Percentiles rank a stretch among this genome's conserved stretches.
Conservation (phyloP, 192 early-diverging fungal genomes). For the Coemansia sp. region DNA sequence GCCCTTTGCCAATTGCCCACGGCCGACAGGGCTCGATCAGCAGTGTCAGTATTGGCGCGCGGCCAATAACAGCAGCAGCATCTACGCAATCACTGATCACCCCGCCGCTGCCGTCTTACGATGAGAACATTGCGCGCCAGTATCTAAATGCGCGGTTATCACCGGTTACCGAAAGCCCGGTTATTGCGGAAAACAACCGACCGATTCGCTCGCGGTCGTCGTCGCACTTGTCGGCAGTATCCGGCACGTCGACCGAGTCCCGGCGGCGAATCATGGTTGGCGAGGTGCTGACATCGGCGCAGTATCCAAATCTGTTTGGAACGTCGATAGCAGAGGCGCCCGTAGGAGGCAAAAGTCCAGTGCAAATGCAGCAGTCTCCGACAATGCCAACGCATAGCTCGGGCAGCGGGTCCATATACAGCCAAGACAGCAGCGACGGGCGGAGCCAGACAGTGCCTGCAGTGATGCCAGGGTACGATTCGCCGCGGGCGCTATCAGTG, state of each 20-base stretch:
- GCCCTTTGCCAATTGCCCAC: slow-evolving; percentile 7
- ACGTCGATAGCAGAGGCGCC: slow-evolving; percentile 15
- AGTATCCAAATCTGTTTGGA: slow-evolving; percentile 46
- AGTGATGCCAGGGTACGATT: slow-evolving; percentile 1
- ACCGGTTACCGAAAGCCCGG: slow-evolving; percentile 42
- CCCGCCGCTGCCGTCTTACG: slow-evolving; percentile 4
- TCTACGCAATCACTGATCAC: slow-evolving; percentile 29
- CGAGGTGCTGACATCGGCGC: slow-evolving; percentile 39
- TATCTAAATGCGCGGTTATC: slow-evolving; percentile 24
- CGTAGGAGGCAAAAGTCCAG: slow-evolving; percentile 2
- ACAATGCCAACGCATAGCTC: slow-evolving; percentile 16
- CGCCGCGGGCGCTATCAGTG: slow-evolving; percentile 18
- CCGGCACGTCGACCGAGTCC: slow-evolving; percentile 45
- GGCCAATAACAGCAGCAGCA: slow-evolving; percentile 5
- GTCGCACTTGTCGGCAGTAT: slow-evolving; percentile 40
- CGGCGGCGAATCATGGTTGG: slow-evolving; percentile 50
- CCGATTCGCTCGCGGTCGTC: slow-evolving; percentile 40
- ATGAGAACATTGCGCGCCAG: slow-evolving; percentile 5
- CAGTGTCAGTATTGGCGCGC: slow-evolving; percentile 21
- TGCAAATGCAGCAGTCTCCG: slow-evolving; percentile 14
- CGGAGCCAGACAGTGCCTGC: slow-evolving; percentile 1
- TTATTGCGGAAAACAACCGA: slow-evolving; percentile 7
- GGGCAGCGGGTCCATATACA: slow-evolving; percentile 35
- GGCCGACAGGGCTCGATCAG: slow-evolving; percentile 32
- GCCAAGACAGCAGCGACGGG: slow-evolving; percentile 24